These are phyloP conservation scores for Capniomyces stellatus DNA, from an alignment of 371 early-diverging fungal genomes.

Conservation along the genomic window DNA sequence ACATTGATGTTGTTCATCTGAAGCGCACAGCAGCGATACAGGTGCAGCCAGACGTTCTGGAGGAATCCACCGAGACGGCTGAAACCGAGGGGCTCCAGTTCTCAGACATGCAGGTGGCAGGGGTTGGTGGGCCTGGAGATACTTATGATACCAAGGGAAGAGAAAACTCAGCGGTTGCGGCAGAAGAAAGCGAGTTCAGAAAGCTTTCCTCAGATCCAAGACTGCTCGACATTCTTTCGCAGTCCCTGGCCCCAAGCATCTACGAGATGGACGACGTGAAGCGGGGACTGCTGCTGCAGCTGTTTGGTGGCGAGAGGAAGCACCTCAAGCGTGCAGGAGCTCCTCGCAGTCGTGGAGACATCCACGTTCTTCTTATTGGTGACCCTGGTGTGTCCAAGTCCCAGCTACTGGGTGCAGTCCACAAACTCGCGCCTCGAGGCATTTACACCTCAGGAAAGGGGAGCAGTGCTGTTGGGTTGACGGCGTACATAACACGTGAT, in stretches of 20 bases:
- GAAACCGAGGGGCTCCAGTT: conserved; percentile 27
- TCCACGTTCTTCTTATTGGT: conserved; percentile 95
- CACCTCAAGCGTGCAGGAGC: conserved; percentile 45
- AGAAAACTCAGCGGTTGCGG: conserved; percentile 32
- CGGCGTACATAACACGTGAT: conserved; percentile 96
- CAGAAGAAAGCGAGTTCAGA: conserved; percentile 37
- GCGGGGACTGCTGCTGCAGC: conserved; percentile 90
- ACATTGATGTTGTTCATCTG: conserved; percentile 90
- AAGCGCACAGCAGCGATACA: conserved; percentile 61
- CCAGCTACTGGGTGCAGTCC: conserved; percentile 90
- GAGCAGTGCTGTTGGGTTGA: conserved; percentile 97
- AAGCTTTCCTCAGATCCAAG: conserved; percentile 40
- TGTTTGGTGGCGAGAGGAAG: conserved; percentile 96
- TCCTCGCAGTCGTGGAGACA: conserved; percentile 75
- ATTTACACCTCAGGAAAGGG: conserved; percentile 99
- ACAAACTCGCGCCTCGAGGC: conserved; percentile 92
- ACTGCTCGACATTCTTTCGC: conserved; percentile 60
- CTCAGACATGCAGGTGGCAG: conserved; percentile 15
- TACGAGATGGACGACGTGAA: conserved; percentile 96
- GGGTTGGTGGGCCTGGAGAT: neutral
- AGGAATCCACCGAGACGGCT: conserved; percentile 8
- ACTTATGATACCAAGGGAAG: conserved; percentile 14
- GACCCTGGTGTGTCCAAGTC: conserved; percentile 99
- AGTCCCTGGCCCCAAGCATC: conserved; percentile 91
- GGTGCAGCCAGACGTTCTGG: conserved; percentile 26